Evolutionary conservation across 140 eudicot species (phyloP).

Genomic region (Bidens hawaiensis): DNA sequence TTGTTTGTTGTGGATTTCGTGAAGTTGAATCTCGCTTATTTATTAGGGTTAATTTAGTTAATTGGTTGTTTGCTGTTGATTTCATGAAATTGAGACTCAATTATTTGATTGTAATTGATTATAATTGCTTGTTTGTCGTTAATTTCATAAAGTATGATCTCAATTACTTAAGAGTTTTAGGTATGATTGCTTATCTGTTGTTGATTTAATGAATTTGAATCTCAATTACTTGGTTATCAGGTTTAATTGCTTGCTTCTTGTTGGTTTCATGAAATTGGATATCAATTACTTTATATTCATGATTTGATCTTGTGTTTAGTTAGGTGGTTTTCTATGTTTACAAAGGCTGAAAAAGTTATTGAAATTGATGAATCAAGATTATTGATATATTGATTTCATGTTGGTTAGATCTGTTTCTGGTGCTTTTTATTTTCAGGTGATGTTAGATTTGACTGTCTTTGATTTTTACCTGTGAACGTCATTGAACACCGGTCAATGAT

Average conservation of each 20-base stretch:
- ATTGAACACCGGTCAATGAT: not conserved
- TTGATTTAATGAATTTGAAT: no score
- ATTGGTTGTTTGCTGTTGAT: no score
- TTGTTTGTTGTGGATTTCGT: no score
- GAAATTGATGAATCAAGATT: not conserved
- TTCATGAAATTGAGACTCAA: no score
- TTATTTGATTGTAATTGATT: no score
- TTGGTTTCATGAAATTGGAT: not conserved
- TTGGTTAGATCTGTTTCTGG: conserved; percentile 9
- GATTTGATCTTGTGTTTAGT: not conserved
- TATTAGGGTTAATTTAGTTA: no score
- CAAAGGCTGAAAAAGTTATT: not conserved
- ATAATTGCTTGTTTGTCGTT: no score
- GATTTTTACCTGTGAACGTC: not conserved
- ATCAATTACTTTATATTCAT: not conserved
- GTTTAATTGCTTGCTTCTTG: not conserved
- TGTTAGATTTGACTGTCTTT: not conserved
- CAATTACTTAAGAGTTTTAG: no score
- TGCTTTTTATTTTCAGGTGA: not conserved
- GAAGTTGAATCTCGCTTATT: no score
- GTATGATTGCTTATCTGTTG: no score
- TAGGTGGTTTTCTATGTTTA: not conserved
- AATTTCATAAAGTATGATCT: no score
- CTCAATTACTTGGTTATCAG: no score
- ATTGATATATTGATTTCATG: not conserved